Conservation (phyloP, 805 yeast genomes). For the Saturnispora dispora region DNA sequence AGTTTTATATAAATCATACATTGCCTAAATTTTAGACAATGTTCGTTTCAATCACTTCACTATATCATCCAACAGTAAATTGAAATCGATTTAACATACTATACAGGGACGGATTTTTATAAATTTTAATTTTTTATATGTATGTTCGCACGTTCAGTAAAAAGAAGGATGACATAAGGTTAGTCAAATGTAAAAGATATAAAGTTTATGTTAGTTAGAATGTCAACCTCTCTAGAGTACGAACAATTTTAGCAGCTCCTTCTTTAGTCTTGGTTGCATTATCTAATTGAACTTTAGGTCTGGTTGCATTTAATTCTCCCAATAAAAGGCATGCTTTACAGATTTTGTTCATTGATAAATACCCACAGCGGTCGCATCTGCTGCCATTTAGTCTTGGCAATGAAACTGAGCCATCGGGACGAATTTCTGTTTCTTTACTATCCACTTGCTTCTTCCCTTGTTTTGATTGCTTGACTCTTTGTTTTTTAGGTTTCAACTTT, state of each 20-base stretch:
- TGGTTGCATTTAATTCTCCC: conserved; percentile 70
- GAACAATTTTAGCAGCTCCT: conserved; percentile 56
- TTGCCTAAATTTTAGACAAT: background rate
- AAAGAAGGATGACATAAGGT: background rate
- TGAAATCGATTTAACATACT: background rate
- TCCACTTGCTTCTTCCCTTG: conserved; percentile 17
- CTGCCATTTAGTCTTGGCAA: conserved; percentile 46
- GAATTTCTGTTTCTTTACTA: conserved; percentile 39
- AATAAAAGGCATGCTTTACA: conserved; percentile 91
- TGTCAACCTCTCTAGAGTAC: conserved; percentile 53
- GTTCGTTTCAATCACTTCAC: background rate
- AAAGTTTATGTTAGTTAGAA: conserved; percentile 32
- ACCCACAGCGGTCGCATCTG: conserved; percentile 84
- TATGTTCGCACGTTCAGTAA: background rate
- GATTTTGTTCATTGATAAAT: conserved; percentile 74
- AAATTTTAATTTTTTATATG: background rate
- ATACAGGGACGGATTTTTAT: background rate
- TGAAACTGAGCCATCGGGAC: conserved; percentile 55
- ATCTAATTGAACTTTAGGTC: conserved; percentile 58
- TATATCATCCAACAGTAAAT: too few species aligned
- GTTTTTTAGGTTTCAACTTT: conserved; percentile 50
- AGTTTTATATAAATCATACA: conserved; percentile 81
- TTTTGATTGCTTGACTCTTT: conserved; percentile 23
- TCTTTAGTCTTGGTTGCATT: conserved; percentile 30
- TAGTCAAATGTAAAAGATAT: background rate